A percentile compares a stretch with the other conserved stretches of the same genome.
Conservation (phyloP, 179 eudicot genomes). For the Heliamphora ciliata region DNA sequence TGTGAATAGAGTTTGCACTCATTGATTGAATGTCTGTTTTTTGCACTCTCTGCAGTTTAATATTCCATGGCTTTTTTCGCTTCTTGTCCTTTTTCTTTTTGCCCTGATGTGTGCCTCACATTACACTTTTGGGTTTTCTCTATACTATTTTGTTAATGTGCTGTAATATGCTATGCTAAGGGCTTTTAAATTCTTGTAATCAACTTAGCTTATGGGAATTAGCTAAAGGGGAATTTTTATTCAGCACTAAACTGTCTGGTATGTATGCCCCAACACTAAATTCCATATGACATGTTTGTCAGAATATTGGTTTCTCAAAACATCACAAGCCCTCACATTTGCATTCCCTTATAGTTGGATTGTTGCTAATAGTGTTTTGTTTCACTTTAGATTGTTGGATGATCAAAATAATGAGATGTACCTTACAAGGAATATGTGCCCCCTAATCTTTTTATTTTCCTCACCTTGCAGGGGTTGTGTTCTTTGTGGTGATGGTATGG, state of each 20-base stretch:
- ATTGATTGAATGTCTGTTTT: neutral
- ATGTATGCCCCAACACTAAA: conserved; percentile 13
- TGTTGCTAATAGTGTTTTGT: neutral
- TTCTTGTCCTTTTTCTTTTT: neutral
- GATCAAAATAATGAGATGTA: neutral
- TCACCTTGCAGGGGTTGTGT: neutral
- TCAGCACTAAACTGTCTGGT: conserved; percentile 73
- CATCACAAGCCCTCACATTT: neutral
- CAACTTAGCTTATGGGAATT: conserved; percentile 88
- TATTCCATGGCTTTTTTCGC: neutral
- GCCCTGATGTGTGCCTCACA: neutral
- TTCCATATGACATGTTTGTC: neutral
- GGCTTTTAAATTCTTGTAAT: conserved; percentile 37
- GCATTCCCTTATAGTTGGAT: neutral
- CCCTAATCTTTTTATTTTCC: neutral
- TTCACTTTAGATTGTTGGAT: conserved; percentile 9
- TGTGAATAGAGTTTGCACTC: no score
- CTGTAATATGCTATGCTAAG: neutral
- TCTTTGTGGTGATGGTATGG: neutral
- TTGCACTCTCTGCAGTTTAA: neutral
- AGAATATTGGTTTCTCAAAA: conserved; percentile 1
- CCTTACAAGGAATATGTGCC: neutral
- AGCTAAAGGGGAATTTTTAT: conserved; percentile 63
- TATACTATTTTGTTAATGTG: neutral
- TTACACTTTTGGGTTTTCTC: neutral